phyloP scores from a whole-genome alignment of 805 yeast genomes.

The Wickerhamomyces bisporus region DNA sequence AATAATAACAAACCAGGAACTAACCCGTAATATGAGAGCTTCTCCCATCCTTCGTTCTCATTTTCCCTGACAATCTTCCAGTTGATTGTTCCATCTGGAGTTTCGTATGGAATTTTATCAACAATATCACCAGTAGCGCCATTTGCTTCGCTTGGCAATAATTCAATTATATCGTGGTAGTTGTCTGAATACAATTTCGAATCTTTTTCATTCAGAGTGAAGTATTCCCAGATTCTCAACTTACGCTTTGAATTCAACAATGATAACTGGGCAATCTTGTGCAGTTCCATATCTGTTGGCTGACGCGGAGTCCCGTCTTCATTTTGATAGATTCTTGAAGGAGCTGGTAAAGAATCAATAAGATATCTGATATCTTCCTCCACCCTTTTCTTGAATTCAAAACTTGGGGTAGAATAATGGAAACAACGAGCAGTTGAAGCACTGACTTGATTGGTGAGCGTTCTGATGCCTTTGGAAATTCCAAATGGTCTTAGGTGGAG shows the following conservation, averaged over 20 bases:
- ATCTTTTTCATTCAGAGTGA: slow-evolving; percentile 47
- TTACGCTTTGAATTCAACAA: slow-evolving; percentile 52
- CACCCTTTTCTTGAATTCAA: slow-evolving; percentile 35
- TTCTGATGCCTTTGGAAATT: not conserved
- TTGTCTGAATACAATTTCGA: slow-evolving; percentile 54
- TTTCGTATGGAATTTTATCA: slow-evolving; percentile 82
- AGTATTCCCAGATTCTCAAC: slow-evolving; percentile 42
- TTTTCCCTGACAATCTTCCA: slow-evolving; percentile 76
- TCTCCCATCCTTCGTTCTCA: slow-evolving; percentile 83
- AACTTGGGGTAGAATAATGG: slow-evolving; percentile 6
- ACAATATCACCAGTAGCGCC: slow-evolving; percentile 57
- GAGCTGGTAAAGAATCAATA: slow-evolving; percentile 58
- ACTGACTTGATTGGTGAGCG: not conserved
- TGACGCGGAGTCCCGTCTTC: slow-evolving; percentile 70
- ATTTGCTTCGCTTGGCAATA: slow-evolving; percentile 40
- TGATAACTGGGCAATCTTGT: slow-evolving; percentile 67
- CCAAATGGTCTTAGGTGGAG: not conserved
- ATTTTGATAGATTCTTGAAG: slow-evolving; percentile 63
- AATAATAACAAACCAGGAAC: slow-evolving; percentile 64
- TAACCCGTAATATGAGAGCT: slow-evolving; percentile 62
- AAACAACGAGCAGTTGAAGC: not conserved
- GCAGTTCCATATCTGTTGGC: slow-evolving; percentile 66
- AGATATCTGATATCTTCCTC: slow-evolving; percentile 60
- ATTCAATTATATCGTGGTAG: slow-evolving; percentile 52
- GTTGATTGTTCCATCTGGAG: slow-evolving; percentile 69